Conservation (phyloP, 495 filamentous ascomycete genomes). For the Neurospora tetrasperma region DNA sequence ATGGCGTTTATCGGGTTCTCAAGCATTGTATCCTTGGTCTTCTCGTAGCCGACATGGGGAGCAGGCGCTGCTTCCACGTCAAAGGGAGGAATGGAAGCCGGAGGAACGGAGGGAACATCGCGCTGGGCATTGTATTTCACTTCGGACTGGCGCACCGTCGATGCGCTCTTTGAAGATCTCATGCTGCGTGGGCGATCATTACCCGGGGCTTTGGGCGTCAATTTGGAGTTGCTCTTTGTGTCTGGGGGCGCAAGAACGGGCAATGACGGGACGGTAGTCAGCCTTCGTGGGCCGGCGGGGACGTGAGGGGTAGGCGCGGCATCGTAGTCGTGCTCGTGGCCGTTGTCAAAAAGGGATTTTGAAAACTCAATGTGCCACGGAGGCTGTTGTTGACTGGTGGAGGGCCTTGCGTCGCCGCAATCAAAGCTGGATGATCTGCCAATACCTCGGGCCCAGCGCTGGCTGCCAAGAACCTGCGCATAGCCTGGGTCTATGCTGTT, state of each 20-base stretch:
- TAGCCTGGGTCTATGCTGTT: conserved; percentile 60
- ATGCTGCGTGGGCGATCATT: conserved; percentile 50
- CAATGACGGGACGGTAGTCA: conserved; percentile 32
- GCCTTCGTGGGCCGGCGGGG: conserved; percentile 62
- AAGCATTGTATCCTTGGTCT: conserved; percentile 38
- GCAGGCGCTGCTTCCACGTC: conserved; percentile 41
- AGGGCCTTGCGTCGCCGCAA: conserved; percentile 38
- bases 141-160: conserved; percentile 27
- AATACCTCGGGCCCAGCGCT: conserved; percentile 46
- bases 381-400: conserved; percentile 15
- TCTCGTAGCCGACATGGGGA: conserved; percentile 47
- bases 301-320: conserved; percentile 84
- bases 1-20: conserved; percentile 14
- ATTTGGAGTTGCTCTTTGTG: conserved; percentile 21
- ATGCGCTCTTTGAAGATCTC: conserved; percentile 50
- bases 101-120: conserved; percentile 20
- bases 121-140: conserved; percentile 12
- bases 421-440: conserved; percentile 74
- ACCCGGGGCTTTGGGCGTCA: conserved; percentile 14
- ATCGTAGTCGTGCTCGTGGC: conserved; percentile 50
- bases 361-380: conserved; percentile 37
- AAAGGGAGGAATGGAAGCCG: conserved; percentile 15
- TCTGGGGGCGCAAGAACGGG: conserved; percentile 36
- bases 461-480: conserved; percentile 40
- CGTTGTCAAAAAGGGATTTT: conserved; percentile 26